These are phyloP conservation scores for Gossypioides kirkii DNA, from an alignment of 345 rosid genomes.

Conservation along the genomic window DNA sequence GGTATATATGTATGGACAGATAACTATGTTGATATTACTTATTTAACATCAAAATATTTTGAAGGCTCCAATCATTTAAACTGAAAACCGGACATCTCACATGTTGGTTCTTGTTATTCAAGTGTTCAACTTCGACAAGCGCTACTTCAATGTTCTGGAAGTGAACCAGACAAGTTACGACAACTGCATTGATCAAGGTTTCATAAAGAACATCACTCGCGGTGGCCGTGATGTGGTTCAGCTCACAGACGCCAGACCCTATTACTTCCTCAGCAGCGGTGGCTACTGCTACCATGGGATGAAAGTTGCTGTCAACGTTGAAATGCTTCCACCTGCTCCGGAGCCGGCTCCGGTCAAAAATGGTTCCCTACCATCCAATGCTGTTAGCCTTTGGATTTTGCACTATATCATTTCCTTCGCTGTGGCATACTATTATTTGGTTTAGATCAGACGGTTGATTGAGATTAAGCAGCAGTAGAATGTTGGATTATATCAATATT, in stretches of 20 bases:
- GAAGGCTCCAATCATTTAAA: too few relatives aligned
- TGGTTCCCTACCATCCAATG: not conserved
- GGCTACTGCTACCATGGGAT: conserved; percentile 64
- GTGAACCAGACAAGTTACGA: conserved; percentile 58
- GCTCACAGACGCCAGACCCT: conserved; percentile 39
- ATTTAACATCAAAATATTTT: too few relatives aligned
- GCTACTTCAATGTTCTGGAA: conserved; percentile 48
- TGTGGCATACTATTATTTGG: not conserved
- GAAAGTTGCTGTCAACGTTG: conserved; percentile 38
- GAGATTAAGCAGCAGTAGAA: not conserved
- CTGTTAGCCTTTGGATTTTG: not conserved
- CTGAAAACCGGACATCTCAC: too few relatives aligned
- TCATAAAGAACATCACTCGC: conserved; percentile 40
- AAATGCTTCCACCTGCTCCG: conserved; percentile 8
- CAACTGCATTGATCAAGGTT: conserved; percentile 37
- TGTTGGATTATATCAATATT: not conserved
- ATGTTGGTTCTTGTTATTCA: not conserved
- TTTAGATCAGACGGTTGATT: not conserved
- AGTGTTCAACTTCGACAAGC: conserved; percentile 44
- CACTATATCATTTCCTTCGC: not conserved
- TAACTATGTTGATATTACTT: too few relatives aligned
- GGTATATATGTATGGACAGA: too few relatives aligned
- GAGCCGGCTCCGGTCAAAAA: conserved; percentile 12
- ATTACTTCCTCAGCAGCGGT: conserved; percentile 48
- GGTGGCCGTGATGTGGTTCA: conserved; percentile 60